A percentile compares a stretch with the other conserved stretches of the same genome.
Conservation (phyloP, 148 eudicot species). For the Chenopodium quinoa region DNA sequence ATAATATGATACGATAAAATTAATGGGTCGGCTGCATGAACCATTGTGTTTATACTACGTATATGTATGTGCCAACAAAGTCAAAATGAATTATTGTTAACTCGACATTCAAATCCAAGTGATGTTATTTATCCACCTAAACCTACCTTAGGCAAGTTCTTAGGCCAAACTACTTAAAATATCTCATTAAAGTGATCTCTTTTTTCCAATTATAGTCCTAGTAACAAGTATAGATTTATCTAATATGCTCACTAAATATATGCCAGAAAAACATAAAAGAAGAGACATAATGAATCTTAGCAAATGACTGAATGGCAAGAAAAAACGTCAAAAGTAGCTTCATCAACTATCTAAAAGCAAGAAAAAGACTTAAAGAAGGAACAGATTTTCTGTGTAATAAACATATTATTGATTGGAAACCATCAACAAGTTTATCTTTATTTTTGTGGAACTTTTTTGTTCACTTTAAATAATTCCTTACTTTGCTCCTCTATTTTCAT, state of each 20-base stretch:
- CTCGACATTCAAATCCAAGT: neutral
- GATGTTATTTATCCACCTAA: slow-evolving; percentile 7
- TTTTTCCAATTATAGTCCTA: slow-evolving; percentile 8
- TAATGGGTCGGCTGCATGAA: no score
- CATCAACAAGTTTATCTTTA: slow-evolving; percentile 16
- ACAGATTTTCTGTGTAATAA: slow-evolving; percentile 10
- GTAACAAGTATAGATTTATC: slow-evolving; percentile 2
- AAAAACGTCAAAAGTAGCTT: neutral
- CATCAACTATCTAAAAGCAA: slow-evolving; percentile 18
- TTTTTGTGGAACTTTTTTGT: slow-evolving; percentile 25
- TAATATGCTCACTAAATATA: neutral
- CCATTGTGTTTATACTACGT: no score
- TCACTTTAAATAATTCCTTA: slow-evolving; percentile 29
- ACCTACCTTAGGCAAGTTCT: slow-evolving; percentile 12
- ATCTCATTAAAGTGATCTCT: neutral
- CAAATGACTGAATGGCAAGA: slow-evolving; percentile 31
- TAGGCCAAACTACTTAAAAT: slow-evolving; percentile 11
- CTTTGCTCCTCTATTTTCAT: slow-evolving; percentile 10
- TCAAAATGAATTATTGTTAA: neutral
- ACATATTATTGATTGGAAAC: slow-evolving; percentile 33
- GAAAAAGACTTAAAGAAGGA: slow-evolving; percentile 14
- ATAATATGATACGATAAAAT: neutral
- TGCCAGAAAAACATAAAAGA: slow-evolving; percentile 18
- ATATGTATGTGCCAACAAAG: no score
- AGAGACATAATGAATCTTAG: slow-evolving; percentile 48